A percentile compares a stretch with the other conserved stretches of the same genome.
phyloP scores from a whole-genome alignment of 1,284 basidiomycete genomes.

The Microbotryum scabiosae region DNA sequence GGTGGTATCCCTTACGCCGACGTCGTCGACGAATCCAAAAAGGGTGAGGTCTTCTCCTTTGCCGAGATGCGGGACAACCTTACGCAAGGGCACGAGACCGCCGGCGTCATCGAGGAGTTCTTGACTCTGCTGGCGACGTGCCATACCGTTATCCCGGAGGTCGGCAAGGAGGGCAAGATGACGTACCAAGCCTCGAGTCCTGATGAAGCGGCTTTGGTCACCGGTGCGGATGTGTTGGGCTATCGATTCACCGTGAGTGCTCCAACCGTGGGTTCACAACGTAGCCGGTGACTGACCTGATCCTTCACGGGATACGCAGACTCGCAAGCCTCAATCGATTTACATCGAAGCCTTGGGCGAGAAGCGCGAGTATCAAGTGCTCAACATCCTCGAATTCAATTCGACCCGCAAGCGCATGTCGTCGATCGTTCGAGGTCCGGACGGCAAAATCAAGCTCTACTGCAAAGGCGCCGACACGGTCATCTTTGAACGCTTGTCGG shows the following conservation, averaged over 20 bases:
- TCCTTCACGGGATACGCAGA: slow-evolving; percentile 49
- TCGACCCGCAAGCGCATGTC: slow-evolving; percentile 98
- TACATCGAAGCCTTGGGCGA: slow-evolving; percentile 73
- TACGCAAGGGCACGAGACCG: slow-evolving; percentile 42
- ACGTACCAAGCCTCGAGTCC: slow-evolving; percentile 95
- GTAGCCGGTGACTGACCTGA: neutral
- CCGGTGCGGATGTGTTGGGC: slow-evolving; percentile 84
- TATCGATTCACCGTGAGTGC: slow-evolving; percentile 81
- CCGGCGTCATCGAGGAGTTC: slow-evolving; percentile 67
- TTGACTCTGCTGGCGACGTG: slow-evolving; percentile 87
- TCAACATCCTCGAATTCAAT: slow-evolving; percentile 99
- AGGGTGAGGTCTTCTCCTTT: slow-evolving; percentile 47
- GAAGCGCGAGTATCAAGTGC: slow-evolving; percentile 73
- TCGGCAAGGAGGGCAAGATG: slow-evolving; percentile 55
- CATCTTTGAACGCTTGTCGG: slow-evolving; percentile 75
- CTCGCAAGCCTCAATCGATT: slow-evolving; percentile 88
- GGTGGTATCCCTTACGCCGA: slow-evolving; percentile 85
- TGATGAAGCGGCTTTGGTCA: slow-evolving; percentile 92
- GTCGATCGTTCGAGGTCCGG: slow-evolving; percentile 75
- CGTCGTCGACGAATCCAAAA: slow-evolving; percentile 70
- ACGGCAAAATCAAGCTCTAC: slow-evolving; percentile 88
- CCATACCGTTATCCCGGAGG: slow-evolving; percentile 98
- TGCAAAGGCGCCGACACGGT: slow-evolving; percentile 98
- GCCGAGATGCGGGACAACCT: slow-evolving; percentile 41
- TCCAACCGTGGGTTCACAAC: neutral